These are phyloP conservation scores for Xylaria arbuscula DNA, from an alignment of 2,329 filamentous ascomycete genomes.

Conservation along the genomic window DNA sequence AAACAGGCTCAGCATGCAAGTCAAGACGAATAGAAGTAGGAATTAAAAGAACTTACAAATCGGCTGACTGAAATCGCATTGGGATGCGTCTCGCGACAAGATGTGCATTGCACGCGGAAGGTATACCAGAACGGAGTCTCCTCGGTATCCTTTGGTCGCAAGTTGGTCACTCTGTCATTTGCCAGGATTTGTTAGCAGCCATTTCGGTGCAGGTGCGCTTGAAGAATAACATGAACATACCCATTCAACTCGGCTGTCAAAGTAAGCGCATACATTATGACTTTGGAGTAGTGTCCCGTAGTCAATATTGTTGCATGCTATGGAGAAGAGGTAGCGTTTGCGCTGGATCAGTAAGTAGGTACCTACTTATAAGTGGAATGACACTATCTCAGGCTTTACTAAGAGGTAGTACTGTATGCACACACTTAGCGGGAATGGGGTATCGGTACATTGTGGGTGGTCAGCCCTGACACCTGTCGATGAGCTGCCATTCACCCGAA, in stretches of 20 bases:
- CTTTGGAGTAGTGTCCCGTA: not conserved
- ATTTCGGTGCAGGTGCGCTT: not conserved
- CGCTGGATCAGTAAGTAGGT: not conserved
- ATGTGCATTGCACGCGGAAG: constrained; percentile 98
- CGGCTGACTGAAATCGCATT: constrained; percentile 89
- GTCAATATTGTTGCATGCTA: constrained; percentile 4
- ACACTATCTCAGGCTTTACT: not conserved
- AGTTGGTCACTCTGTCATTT: constrained; percentile 80
- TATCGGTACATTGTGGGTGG: not conserved
- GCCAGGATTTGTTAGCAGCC: constrained; percentile 25
- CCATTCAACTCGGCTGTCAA: constrained; percentile 76
- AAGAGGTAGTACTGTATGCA: no score
- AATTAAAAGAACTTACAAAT: constrained; percentile 70
- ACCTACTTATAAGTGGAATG: not conserved
- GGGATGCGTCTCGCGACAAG: constrained; percentile 88
- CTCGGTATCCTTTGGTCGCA: constrained; percentile 84
- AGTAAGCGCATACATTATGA: constrained; percentile 71
- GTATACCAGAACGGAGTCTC: constrained; percentile 94
- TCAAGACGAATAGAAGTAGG: not conserved
- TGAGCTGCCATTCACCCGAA: not conserved
- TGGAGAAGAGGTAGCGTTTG: not conserved
- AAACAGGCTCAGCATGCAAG: constrained; percentile 26
- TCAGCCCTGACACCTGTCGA: constrained; percentile 1
- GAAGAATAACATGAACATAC: constrained; percentile 56
- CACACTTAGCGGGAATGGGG: not conserved